Evolutionary conservation across 371 early-diverging fungal species (phyloP), one percentile per base, ranked within the genome.

Genomic region (Mortierella sp.): DNA sequence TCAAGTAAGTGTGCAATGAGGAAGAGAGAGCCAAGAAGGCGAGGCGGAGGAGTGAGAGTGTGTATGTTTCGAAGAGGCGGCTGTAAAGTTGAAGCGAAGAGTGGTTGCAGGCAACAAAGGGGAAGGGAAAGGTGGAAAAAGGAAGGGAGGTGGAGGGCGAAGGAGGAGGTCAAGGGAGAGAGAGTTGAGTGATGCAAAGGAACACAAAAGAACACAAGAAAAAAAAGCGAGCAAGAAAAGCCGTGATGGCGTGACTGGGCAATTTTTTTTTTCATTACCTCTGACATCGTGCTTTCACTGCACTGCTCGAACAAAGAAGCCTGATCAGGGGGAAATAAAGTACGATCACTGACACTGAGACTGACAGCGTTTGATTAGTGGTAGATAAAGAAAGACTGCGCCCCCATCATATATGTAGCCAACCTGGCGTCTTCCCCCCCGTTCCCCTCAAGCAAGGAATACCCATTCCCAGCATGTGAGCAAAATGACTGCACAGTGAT

Each of bases 151-250:
- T 16, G 54, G 54, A 54, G 54, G 21, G 24, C 0, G n/a, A 59
- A 5, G 54, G n/a, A 54, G 28, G 28, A 59, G 10, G 59, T 2
- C 3, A 10, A 37, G 46, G 14, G 72, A 46, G 76, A 69, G 53
- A 34, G 54, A 75, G 69, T 55, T 71, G 44, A 79, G 71, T 51
- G 48, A 75, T 44, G 48, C 48, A 75, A 69, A 77, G 80, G 83
- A 79, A 51, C 24, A 53, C 51, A 48, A 37, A 26, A 28, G 64
- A 53, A 53, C 53, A 79, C 2, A 69, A 51, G 50, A 40, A 31
- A 80, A 67, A 46, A 34, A 73, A 57, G 61, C 8, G 11, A 72
- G 16, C 16, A 50, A 50, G 50, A 75, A 70, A 55, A 34, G 40
- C 71, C 51, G 1, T 28, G 26, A 14, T 43, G 53, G 26, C 53